Conservation (phyloP, 2,329 filamentous ascomycete species). For the Zymoseptoria crescenta region DNA sequence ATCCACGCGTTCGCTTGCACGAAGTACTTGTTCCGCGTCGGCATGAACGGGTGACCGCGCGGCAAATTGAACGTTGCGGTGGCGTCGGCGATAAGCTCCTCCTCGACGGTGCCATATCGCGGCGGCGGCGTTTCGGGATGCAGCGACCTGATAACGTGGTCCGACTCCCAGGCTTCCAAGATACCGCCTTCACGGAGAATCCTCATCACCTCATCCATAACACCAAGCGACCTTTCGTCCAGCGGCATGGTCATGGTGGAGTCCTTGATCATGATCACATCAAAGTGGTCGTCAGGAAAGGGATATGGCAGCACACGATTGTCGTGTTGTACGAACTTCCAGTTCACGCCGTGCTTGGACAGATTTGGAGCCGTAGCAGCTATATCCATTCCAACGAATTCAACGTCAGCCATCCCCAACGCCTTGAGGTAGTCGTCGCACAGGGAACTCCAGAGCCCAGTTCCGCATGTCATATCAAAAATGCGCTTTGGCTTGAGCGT, state of each 20-base stretch:
- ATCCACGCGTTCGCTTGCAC: slow-evolving; percentile 80
- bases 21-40: slow-evolving; percentile 72
- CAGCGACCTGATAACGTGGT: slow-evolving; percentile 75
- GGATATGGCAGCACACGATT: slow-evolving; percentile 68
- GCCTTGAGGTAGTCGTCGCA: slow-evolving; percentile 72
- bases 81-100: slow-evolving; percentile 55
- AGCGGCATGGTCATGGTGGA: slow-evolving; percentile 60
- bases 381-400: slow-evolving; percentile 77
- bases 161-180: slow-evolving; percentile 83
- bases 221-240: slow-evolving; percentile 44
- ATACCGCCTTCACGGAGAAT: slow-evolving; percentile 69
- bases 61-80: slow-evolving; percentile 79
- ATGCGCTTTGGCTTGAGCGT: slow-evolving; percentile 66
- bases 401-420: slow-evolving; percentile 59
- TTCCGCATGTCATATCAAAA: slow-evolving; percentile 80
- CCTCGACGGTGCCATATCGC: slow-evolving; percentile 50
- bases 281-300: slow-evolving; percentile 71
- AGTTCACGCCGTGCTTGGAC: slow-evolving; percentile 67
- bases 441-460: slow-evolving; percentile 81
- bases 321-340: slow-evolving; percentile 85
- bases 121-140: slow-evolving; percentile 64
- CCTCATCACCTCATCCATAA: slow-evolving; percentile 68
- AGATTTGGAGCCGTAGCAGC: slow-evolving; percentile 61
- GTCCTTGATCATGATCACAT: slow-evolving; percentile 84
- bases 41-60: slow-evolving; percentile 71